Evolutionary conservation across 495 filamentous ascomycete species (phyloP), one percentile per base, ranked within the genome.

Genomic region (Halenospora varia): DNA sequence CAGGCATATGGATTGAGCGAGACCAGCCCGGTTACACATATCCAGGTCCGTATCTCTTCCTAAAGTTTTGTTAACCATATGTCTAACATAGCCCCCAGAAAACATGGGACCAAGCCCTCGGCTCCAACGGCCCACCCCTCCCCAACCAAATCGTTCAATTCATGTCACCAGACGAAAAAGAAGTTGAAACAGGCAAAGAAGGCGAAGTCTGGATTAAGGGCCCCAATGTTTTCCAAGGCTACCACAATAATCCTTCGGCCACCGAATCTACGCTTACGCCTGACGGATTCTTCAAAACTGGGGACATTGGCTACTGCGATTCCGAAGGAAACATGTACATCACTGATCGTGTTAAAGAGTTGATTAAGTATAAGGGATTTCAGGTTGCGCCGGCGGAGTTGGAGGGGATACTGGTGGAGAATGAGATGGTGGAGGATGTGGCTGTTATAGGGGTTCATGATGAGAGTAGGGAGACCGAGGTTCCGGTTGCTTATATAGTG

Each of bases 61-160:
- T n/a, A n/a, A n/a, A n/a, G n/a, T n/a, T n/a, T n/a, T n/a, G n/a
- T n/a, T n/a, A n/a, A n/a, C n/a, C n/a, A n/a, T n/a, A n/a, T n/a
- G n/a, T n/a, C n/a, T n/a, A n/a, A n/a, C n/a, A n/a, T n/a, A n/a
- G n/a, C n/a, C n/a, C n/a, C n/a, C n/a, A 51, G 82, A 83, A 88
- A 55, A 42, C 49, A 45, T 97, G 94, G 94, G 74, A 79, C 53
- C 79, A 76, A 17, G 80, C 75, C 42, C 83, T 94, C 63, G 94
- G 94, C 23, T 85, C 87, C 9, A 89, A 91, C 2, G 93, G 93
- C 1, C 83, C 80, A 22, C 71, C 95, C 48, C 73, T 93, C 35
- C 88, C 90, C 2, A 91, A 91, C 63, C 85, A 91, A 76, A 82
- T 82, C 40, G 89, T 89, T 20, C 94, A 89, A 73, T 89, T 93